phyloP scores from a whole-genome alignment of 441 rosid genomes.

The Euphorbia celastroides region DNA sequence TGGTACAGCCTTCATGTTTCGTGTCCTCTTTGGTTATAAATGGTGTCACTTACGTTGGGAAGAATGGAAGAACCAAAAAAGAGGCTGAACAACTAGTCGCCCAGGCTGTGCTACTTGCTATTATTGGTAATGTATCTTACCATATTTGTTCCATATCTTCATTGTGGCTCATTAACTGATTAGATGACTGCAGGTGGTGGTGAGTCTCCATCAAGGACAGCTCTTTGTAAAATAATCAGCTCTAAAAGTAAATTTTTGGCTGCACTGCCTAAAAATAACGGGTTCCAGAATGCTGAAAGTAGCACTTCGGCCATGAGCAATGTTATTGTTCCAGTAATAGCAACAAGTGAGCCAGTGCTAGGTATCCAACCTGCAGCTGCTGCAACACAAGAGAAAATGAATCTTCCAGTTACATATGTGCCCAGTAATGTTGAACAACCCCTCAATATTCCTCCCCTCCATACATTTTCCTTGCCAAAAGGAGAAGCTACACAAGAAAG shows the following conservation, averaged over 20 bases:
- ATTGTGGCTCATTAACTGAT: neutral
- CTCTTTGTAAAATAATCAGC: slow-evolving; percentile 30
- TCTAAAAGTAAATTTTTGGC: slow-evolving; percentile 30
- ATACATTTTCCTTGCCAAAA: slow-evolving; percentile 5
- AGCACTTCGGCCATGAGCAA: neutral
- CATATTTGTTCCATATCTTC: neutral
- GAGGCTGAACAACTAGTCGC: slow-evolving; percentile 64
- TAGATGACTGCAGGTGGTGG: slow-evolving; percentile 27
- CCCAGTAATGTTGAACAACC: neutral
- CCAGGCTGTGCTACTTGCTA: slow-evolving; percentile 33
- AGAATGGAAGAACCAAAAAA: slow-evolving; percentile 39
- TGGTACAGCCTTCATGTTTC: slow-evolving; percentile 27
- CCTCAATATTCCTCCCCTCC: neutral
- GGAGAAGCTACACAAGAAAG: slow-evolving; percentile 8
- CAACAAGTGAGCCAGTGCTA: neutral
- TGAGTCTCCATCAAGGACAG: slow-evolving; percentile 20
- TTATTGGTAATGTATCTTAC: slow-evolving; percentile 32
- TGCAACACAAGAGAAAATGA: neutral
- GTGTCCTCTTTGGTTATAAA: slow-evolving; percentile 36
- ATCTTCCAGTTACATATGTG: neutral
- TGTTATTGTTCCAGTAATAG: slow-evolving; percentile 6
- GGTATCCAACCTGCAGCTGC: neutral
- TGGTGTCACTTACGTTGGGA: slow-evolving; percentile 33
- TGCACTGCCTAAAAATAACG: slow-evolving; percentile 18
- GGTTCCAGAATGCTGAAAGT: slow-evolving; percentile 2